phyloP scores from a whole-genome alignment of 352 stramenopile genomes.

The Phytophthora pini region DNA sequence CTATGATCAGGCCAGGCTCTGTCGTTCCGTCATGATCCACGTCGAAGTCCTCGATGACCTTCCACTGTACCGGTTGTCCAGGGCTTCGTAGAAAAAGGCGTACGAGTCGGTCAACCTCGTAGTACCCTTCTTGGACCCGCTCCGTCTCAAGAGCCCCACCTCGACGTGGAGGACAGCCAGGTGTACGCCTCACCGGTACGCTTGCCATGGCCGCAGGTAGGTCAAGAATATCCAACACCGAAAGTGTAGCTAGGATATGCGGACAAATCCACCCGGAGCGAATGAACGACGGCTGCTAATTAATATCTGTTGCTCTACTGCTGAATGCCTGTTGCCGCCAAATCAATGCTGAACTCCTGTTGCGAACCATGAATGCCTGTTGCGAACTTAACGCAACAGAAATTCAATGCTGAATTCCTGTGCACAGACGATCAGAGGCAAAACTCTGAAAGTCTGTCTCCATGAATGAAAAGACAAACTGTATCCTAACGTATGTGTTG shows the following conservation, averaged over 20 bases:
- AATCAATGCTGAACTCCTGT: no score
- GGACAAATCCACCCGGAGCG: neutral
- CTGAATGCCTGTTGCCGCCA: no score
- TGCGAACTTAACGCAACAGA: no score
- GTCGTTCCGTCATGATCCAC: neutral
- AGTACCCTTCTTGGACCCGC: neutral
- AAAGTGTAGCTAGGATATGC: slow-evolving; percentile 1
- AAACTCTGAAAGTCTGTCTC: no score
- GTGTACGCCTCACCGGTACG: slow-evolving; percentile 2
- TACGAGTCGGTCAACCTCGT: neutral
- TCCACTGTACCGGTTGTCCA: slow-evolving; percentile 6
- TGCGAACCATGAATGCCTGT: no score
- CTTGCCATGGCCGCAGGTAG: neutral
- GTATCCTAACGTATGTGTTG: no score
- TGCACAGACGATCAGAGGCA: no score
- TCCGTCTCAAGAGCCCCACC: neutral
- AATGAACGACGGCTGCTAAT: neutral
- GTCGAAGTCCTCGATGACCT: neutral
- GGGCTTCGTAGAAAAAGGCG: neutral
- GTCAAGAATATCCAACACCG: neutral
- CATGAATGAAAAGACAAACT: no score
- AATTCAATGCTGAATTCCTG: no score
- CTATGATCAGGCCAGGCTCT: neutral
- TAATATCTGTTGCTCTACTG: no score
- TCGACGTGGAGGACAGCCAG: neutral